A percentile compares a stretch with the other conserved stretches of the same genome.
Conservation (phyloP, 148 eudicot species). For the Rhododendron griersonianum region DNA sequence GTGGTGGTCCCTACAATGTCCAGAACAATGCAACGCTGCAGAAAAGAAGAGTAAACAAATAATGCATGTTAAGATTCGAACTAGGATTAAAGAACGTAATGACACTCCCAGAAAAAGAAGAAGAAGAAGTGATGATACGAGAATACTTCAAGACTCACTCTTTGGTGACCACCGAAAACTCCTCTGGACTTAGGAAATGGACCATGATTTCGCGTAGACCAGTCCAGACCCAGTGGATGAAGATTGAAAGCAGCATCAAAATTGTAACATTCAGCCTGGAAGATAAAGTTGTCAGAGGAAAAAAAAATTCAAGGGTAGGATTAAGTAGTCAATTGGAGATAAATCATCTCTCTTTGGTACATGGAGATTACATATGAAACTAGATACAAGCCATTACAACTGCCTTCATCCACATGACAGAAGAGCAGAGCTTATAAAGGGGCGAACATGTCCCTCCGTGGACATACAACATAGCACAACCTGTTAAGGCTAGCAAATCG, state of each 20-base stretch:
- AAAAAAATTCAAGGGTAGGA: not conserved
- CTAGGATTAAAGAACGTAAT: not conserved
- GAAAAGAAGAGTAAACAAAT: not conserved
- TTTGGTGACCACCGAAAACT: constrained; percentile 23
- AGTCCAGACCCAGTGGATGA: constrained; percentile 70
- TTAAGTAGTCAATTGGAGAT: not conserved
- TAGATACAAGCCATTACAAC: not conserved
- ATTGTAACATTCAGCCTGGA: constrained; percentile 93
- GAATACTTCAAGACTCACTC: constrained; percentile 25
- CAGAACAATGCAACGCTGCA: constrained; percentile 90
- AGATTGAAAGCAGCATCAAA: constrained; percentile 91
- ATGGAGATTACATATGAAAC: not conserved
- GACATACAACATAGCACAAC: not conserved
- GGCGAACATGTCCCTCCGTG: not conserved
- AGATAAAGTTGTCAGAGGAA: not conserved
- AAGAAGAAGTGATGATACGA: not conserved
- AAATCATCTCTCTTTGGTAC: not conserved
- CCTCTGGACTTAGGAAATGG: constrained; percentile 40
- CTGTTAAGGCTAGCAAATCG: not conserved
- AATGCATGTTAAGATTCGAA: not conserved
- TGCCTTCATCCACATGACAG: not conserved
- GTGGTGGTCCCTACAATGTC: constrained; percentile 99
- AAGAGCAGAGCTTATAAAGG: not conserved
- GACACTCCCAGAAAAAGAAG: not conserved
- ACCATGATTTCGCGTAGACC: constrained; percentile 70